phyloP scores from a whole-genome alignment of 129 eudicot species.

The Sambucus nigra region DNA sequence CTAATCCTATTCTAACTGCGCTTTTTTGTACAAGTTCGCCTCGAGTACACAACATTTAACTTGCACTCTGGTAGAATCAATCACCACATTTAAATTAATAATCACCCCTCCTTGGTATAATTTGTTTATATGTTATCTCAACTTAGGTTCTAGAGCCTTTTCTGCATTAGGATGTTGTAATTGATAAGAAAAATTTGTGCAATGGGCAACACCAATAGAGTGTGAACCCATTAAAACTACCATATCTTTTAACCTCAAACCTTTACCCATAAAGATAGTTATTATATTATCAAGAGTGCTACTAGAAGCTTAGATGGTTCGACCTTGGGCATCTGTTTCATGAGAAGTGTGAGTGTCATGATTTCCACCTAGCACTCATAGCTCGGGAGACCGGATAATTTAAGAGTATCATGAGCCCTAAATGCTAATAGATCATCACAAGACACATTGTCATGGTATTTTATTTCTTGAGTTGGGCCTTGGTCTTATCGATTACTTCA shows the following conservation, averaged over 20 bases:
- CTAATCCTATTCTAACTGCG: constrained; percentile 20
- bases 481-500: constrained; percentile 33
- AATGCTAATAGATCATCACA: constrained; percentile 47
- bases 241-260: constrained; percentile 16
- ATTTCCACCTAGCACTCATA: constrained; percentile 18
- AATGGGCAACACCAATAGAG: constrained; percentile 23
- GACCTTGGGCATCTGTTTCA: constrained; percentile 1
- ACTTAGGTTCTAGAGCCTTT: constrained; percentile 1
- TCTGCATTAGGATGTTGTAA: constrained; percentile 2
- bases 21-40: constrained; percentile 10
- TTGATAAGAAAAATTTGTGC: constrained; percentile 2
- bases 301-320: constrained; percentile 11
- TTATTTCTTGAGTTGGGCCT: constrained; percentile 30
- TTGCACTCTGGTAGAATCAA: constrained; percentile 1
- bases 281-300: not conserved
- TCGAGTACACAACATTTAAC: constrained; percentile 13
- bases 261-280: constrained; percentile 11
- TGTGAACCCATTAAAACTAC: constrained; percentile 23
- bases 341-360: constrained; percentile 16
- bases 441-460: constrained; percentile 51
- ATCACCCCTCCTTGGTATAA: constrained; percentile 1
- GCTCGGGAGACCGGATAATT: constrained; percentile 12
- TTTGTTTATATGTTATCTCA: not conserved
- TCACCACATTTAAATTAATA: too few relatives aligned
- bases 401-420: constrained; percentile 45